Base-by-base conservation (phyloP, 148 eudicot species). In the Rheum nobile region DNA sequence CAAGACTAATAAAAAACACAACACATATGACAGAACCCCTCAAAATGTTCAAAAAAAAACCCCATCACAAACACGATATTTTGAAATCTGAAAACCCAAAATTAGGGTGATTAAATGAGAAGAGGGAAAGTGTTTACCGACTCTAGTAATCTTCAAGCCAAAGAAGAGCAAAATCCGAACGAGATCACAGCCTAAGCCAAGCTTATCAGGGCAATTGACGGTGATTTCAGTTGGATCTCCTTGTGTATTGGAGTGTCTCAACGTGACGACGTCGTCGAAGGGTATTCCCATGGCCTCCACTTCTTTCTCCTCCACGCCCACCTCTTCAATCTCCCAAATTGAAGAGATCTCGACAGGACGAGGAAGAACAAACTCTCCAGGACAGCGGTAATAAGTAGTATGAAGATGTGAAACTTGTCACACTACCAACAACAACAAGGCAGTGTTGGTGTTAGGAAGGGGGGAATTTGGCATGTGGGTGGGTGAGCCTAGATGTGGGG, bases 151-250 rank as follows among this genome's bases (percentile, higher is more conserved):
- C 80, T 55, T 75, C 32, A 93, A 75, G 24, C 87, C 88, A 77
- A 93, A 93, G 78, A 80, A 86, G 78, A 89, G 92, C 16, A 93
- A 83, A 78, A 93, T 85, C 59, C 94, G 86, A 77, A 87, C 89
- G 50, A 93, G 87, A 84, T 93, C 98, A 86, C 84, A 89, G 16
- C 89, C 98, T 39, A 93, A 77, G 13, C 98, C 98, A 83, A 94
- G 85, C 80, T 93, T 91, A 80, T 93, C 98, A 31, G 98, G 96
- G 73, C 98, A 93, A 86, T 91, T 93, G 0, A 93, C 96, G 44
- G 98, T 93, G 5, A 93, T 88, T 11, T 86, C 85, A 75, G 82
- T 85, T 17, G 91, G 86, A 38, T 93, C 98, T 1, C 83, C 98
- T 82, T 85, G 87, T 70, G 75, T 86, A 71, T 91, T 94, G 0